A percentile compares a stretch with the other conserved stretches of the same genome.
Conservation (phyloP, 352 stramenopile genomes). For the Pythium guiyangense region DNA sequence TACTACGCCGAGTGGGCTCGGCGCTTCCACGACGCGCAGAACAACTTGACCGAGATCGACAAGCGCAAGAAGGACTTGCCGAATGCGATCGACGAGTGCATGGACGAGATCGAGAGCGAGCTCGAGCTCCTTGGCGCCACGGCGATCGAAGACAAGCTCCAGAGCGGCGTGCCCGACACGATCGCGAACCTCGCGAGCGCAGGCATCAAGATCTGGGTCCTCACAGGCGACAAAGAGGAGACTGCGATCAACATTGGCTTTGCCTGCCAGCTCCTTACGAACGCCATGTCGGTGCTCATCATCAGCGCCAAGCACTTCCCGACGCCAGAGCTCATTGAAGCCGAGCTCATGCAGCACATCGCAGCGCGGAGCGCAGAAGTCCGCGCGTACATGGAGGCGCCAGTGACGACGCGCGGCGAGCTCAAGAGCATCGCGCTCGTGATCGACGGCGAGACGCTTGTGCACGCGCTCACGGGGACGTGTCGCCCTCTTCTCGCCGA, state of each 20-base stretch:
- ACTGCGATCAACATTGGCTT: conserved; percentile 95
- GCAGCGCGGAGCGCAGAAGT: conserved; percentile 36
- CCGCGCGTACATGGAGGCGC: conserved; percentile 38
- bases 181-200: conserved; percentile 82
- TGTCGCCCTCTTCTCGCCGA: conserved; percentile 49
- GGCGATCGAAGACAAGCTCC: conserved; percentile 93
- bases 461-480: conserved; percentile 36
- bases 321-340: conserved; percentile 41
- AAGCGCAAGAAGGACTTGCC: conserved; percentile 71
- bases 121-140: conserved; percentile 87
- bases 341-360: conserved; percentile 46
- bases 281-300: conserved; percentile 70
- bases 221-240: conserved; percentile 94
- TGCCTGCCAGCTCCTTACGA: conserved; percentile 83
- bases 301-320: conserved; percentile 56
- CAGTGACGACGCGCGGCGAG: conserved; percentile 29
- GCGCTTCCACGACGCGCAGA: conserved; percentile 64
- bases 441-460: conserved; percentile 75
- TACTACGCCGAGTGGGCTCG: conserved; percentile 54
- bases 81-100: conserved; percentile 72
- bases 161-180: conserved; percentile 86
- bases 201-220: conserved; percentile 92
- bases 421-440: conserved; percentile 66
- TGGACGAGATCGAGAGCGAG: conserved; percentile 81
- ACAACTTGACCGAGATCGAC: conserved; percentile 67